phyloP scores from a whole-genome alignment of 257 asterid species.

The Euphrasia confusa region DNA sequence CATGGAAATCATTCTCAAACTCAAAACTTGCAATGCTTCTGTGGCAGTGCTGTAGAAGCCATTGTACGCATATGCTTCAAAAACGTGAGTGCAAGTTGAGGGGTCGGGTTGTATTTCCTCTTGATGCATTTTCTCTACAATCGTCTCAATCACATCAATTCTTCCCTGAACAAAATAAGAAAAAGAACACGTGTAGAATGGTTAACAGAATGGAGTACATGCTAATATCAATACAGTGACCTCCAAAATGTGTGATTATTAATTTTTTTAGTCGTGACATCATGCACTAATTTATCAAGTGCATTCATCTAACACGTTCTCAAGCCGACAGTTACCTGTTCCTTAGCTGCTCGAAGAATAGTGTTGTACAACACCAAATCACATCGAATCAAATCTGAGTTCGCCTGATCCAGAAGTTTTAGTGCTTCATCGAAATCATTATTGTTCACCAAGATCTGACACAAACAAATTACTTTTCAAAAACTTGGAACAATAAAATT shows the following conservation, averaged over 20 bases:
- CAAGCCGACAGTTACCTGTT: slow-evolving; percentile 38
- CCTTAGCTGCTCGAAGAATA: slow-evolving; percentile 56
- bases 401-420: slow-evolving; percentile 41
- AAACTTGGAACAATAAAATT: neutral
- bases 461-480: slow-evolving; percentile 17
- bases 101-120: slow-evolving; percentile 74
- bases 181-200: slow-evolving; percentile 14
- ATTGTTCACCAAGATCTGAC: slow-evolving; percentile 46
- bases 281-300: neutral
- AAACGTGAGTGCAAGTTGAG: slow-evolving; percentile 62
- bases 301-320: neutral
- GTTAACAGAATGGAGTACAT: slow-evolving; percentile 4
- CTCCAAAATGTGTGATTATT: neutral
- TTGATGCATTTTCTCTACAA: slow-evolving; percentile 68
- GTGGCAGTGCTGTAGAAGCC: slow-evolving; percentile 61
- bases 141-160: slow-evolving; percentile 64
- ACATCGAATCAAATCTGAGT: slow-evolving; percentile 51
- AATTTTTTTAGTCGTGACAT: neutral
- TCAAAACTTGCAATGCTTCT: slow-evolving; percentile 82
- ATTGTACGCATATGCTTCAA: slow-evolving; percentile 49
- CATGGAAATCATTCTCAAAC: slow-evolving; percentile 77
- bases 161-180: slow-evolving; percentile 50
- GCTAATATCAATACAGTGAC: neutral
- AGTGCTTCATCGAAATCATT: slow-evolving; percentile 55
- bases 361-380: slow-evolving; percentile 60